Percentiles rank a stretch among this genome's conserved stretches.
Evolutionary conservation across 345 rosid genomes (phyloP).

Genomic region (Capsella bursapastoris): DNA sequence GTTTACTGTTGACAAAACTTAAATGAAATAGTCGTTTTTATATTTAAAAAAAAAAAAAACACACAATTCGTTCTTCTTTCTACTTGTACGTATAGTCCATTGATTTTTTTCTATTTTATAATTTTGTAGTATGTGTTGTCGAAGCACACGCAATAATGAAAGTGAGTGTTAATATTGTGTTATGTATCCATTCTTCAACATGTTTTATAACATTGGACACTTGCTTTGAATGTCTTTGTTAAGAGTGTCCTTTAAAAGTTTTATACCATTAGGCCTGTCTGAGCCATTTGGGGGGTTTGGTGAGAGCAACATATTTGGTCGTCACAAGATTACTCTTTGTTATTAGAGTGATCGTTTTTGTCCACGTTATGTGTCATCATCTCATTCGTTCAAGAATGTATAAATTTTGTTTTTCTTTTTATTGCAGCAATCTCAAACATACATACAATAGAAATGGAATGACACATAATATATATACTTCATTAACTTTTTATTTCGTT

Average conservation of each 20-base stretch:
- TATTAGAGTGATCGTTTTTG: conserved; percentile 17
- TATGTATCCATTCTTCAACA: background rate
- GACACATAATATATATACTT: background rate
- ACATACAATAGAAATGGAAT: background rate
- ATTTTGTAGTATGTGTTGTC: background rate
- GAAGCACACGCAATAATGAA: background rate
- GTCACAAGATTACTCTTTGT: background rate
- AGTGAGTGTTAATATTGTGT: background rate
- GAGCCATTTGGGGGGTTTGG: conserved; percentile 34
- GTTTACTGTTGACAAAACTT: background rate
- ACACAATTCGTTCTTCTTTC: background rate
- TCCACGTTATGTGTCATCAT: conserved; percentile 12
- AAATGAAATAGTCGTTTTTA: background rate
- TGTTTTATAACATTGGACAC: conserved; percentile 2
- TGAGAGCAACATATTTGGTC: conserved; percentile 10
- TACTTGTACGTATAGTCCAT: background rate
- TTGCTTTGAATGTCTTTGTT: conserved; percentile 8
- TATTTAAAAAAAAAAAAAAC: too few species aligned
- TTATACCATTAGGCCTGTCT: background rate
- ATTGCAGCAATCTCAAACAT: background rate
- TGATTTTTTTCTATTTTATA: background rate
- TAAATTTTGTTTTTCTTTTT: background rate
- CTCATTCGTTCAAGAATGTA: background rate
- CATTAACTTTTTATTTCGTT: background rate
- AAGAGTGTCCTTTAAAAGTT: conserved; percentile 6